Base-by-base conservation (phyloP, 2,329 filamentous ascomycete species). In the Remersonia thermophila region DNA sequence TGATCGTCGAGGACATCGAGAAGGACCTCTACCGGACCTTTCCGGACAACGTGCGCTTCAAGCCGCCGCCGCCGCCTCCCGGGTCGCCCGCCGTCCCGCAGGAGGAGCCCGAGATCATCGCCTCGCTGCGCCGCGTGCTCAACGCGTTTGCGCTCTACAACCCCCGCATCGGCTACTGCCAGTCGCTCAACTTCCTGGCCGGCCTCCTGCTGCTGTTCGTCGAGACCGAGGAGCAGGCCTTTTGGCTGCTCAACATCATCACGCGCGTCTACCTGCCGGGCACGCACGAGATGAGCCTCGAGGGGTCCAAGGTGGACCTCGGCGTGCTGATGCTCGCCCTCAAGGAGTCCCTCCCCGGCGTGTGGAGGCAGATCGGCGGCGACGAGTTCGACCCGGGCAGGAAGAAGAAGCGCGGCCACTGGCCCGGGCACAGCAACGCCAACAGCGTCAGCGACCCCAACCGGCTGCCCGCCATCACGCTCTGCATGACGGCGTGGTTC, bases 401-500 rank as follows among this genome's bases (percentile, higher is more conserved):
- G 33, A 56, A 57, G 34, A 60, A 55, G 39, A 47, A 35, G 35
- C 45, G 47, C 7, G 46, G 42, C 14, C 42, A 32, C 55, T 7
- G 27, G 8, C 39, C 41, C 16, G 34, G 61, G 12, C 59, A 62
- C 15, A 62, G 57, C 39, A 52, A 59, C 37, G 56, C 57, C 16
- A 58, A 61, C 23, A 63, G 60, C 61, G 17, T 51, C 56, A 36
- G 53, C 55, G 29, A 57, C 51, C 30, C 60, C 61, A 55, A 58
- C 33, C 71, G 81, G 4, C 69, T 95, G 9, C 89, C 89, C 0
- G 87, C 89, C 10, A 89, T 96, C 46, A 91, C 84, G 0, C 70
- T 96, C 4, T 93, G 86, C 48, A 85, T 91, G 58, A 94, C 87
- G 8, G 83, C 87, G 3, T 96, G 89, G 89, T 93, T 96, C 58